phyloP scores from a whole-genome alignment of 805 yeast species.

The Schwanniomyces polymorphus region DNA sequence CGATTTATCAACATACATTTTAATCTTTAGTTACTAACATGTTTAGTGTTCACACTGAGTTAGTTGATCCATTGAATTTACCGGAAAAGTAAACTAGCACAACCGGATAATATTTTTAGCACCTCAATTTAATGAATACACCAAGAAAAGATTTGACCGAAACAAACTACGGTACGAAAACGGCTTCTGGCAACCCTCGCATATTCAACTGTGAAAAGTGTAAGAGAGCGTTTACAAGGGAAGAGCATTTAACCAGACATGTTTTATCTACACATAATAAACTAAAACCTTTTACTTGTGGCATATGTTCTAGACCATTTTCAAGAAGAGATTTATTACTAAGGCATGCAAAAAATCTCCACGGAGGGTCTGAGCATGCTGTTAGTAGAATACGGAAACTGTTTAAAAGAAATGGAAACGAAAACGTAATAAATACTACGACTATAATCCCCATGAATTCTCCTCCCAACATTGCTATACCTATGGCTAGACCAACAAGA shows the following conservation, averaged over 20 bases:
- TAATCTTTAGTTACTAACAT: neutral
- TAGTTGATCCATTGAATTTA: neutral
- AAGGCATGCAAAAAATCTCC: conserved; percentile 46
- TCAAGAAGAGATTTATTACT: conserved; percentile 42
- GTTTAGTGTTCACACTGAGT: neutral
- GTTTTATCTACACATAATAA: conserved; percentile 44
- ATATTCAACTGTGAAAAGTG: conserved; percentile 41
- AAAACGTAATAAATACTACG: neutral
- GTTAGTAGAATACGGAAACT: conserved; percentile 43
- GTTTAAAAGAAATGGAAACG: conserved; percentile 24
- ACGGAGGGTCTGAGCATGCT: conserved; percentile 43
- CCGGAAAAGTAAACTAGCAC: neutral
- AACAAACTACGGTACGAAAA: conserved; percentile 39
- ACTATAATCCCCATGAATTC: neutral
- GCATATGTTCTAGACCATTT: conserved; percentile 44
- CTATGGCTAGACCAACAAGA: neutral
- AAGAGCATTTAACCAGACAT: conserved; percentile 45
- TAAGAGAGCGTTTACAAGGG: conserved; percentile 46
- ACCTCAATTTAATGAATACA: neutral
- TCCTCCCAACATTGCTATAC: neutral
- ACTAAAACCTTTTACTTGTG: conserved; percentile 44
- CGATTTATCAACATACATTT: neutral
- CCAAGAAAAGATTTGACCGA: neutral
- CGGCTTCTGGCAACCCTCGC: conserved; percentile 45
- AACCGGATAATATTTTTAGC: neutral